Base-by-base conservation (phyloP, 345 rosid genomes). In the Aurinia saxatilis region DNA sequence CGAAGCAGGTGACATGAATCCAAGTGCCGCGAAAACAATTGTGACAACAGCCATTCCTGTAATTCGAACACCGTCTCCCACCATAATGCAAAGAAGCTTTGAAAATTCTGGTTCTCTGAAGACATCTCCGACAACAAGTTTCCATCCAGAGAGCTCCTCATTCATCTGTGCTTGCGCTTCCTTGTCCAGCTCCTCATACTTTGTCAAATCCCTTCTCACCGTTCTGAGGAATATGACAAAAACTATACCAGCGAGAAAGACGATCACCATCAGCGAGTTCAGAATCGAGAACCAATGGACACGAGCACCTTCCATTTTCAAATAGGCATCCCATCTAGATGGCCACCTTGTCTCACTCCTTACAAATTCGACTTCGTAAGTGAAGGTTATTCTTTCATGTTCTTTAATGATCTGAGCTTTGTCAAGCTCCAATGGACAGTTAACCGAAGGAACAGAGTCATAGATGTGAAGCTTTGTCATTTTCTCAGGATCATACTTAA, bases 91-190 rank as follows among this genome's bases (percentile, higher is more conserved):
- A 10, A 87, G 78, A 75, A 87, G 95, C 78, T 79, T 81, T 18
- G 88, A 41, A 31, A 69, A 56, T 8, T 81, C 85, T 31, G 95
- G 95, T 75, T 84, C 91, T 77, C 95, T 84, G 62, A 87, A 87
- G 54, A 87, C 91, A 74, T 87, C 95, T 53, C 95, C 95, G 1
- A 84, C 95, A 58, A 87, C 91, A 78, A 87, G 90, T 77, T 87
- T 87, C 95, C 95, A 87, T 25, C 91, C 88, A 45, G 95, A 81
- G 56, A 87, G 91, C 78, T 87, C 95, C 76, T 84, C 95, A 18
- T 84, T 87, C 88, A 84, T 84, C 77, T 84, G 95, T 51, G 95
- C 88, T 67, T 84, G 91, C 42, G 91, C 84, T 75, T 87, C 91
- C 70, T 84, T 84, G 78, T 87, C 95, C 63, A 82, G 63, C 29